Evolutionary conservation across 2,329 filamentous ascomycete species (phyloP).

Genomic region (Calonectria hongkongensis): DNA sequence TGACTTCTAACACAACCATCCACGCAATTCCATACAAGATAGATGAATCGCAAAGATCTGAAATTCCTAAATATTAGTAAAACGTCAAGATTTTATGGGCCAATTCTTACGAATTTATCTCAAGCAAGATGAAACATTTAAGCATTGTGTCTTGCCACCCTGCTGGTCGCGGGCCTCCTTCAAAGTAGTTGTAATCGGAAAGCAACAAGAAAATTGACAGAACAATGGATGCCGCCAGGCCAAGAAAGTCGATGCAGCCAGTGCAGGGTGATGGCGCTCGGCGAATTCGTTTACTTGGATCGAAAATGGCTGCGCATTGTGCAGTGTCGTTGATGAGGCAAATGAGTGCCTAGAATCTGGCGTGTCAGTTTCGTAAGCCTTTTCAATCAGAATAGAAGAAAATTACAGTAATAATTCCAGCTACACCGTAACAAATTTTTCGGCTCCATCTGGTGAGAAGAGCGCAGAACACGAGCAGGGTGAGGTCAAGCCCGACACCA

Average conservation of each 20-base stretch:
- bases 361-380: neutral
- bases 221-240: neutral
- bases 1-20: neutral
- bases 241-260: neutral
- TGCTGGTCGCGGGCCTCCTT: neutral
- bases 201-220: neutral
- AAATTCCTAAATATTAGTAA: neutral
- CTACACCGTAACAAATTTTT: neutral
- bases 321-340: neutral
- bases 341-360: neutral
- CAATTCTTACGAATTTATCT: neutral
- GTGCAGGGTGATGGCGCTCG: neutral
- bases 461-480: neutral
- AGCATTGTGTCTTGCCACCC: neutral
- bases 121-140: neutral
- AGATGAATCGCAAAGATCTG: neutral
- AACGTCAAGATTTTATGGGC: accelerated
- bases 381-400: neutral
- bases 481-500: neutral
- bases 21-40: neutral
- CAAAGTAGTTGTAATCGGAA: conserved; percentile 13
- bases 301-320: conserved; percentile 9
- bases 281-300: neutral
- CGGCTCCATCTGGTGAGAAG: neutral
- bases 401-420: neutral